A percentile compares a stretch with the other conserved stretches of the same genome.
These are phyloP conservation scores for Aspergillus olivimuriae DNA, from an alignment of 495 filamentous ascomycete species.

Conservation along the genomic window DNA sequence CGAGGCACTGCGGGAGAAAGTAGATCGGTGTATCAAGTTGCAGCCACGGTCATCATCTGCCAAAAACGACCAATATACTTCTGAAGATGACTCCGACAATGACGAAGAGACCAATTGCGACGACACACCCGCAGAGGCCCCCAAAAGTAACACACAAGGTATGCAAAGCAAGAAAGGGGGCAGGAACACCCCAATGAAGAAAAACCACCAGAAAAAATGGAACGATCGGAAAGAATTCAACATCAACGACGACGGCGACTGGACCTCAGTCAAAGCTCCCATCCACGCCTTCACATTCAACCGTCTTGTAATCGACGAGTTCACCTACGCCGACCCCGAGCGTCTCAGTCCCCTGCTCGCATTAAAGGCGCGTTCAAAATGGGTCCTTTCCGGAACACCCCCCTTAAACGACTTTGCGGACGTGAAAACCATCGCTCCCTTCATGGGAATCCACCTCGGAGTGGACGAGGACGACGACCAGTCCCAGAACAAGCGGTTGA, in stretches of 20 bases:
- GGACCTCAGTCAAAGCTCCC: conserved; percentile 22
- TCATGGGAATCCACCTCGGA: conserved; percentile 51
- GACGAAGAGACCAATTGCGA: conserved; percentile 1
- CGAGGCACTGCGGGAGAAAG: conserved; percentile 2
- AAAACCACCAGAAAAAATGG: conserved; percentile 10
- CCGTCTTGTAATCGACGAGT: conserved; percentile 64
- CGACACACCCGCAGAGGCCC: background rate
- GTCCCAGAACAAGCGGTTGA: conserved; percentile 28
- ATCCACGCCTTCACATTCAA: conserved; percentile 55
- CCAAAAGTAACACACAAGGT: background rate
- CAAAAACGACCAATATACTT: background rate
- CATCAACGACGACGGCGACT: conserved; percentile 11
- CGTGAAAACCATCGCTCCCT: conserved; percentile 49
- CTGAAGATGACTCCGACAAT: conserved; percentile 1
- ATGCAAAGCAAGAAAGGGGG: background rate
- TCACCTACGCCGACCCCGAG: conserved; percentile 46
- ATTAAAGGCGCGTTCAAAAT: conserved; percentile 47
- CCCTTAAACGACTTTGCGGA: conserved; percentile 50
- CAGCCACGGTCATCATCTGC: background rate
- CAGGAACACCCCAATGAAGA: background rate
- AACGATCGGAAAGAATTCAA: conserved; percentile 24
- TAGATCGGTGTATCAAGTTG: conserved; percentile 2
- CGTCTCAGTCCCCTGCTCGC: conserved; percentile 23
- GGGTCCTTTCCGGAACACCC: conserved; percentile 66
- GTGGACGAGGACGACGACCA: conserved; percentile 39